Evolutionary conservation across 2,329 filamentous ascomycete species (phyloP), one percentile per base, ranked within the genome.

Genomic region (Trichophyton schoenleinii): DNA sequence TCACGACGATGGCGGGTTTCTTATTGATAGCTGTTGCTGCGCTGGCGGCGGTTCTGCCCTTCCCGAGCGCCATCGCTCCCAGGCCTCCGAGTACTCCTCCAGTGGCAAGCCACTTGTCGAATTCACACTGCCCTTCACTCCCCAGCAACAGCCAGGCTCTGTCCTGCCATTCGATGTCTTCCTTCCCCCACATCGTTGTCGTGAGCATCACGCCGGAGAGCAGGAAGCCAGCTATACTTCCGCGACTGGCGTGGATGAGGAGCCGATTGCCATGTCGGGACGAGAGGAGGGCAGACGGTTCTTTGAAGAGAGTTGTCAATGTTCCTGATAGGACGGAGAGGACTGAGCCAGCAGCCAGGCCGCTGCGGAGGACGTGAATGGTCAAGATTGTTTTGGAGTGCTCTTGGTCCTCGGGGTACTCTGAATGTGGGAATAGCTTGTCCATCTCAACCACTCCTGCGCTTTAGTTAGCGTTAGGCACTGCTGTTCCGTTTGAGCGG

Each of bases 131-230:
- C 3, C 44, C 42, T 22, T 55, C 58, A 38, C 55, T 63, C 36
- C 57, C 62, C 28, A 63, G 25, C 42, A 63, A 46, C 28, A 53
- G 25, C 61, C 61, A 63, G 4, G 61, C 41, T 15, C 61, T 59
- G 31, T 63, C 61, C 41, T 63, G 49, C 61, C 61, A 63, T 42
- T 62, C 61, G 15, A 62, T 62, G 3, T 62, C 58, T 34, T 62
- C 61, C 4, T 59, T 59, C 25, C 58, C 58, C 11, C 58, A 57
- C 61, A 63, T 63, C 9, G 22, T 60, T 6, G 48, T 31, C 2
- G 59, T 46, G 5, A 59, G 42, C 58, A 60, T 60, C 7, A 41
- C 61, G 7, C 57, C 55, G 1, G 58, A 57, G 53, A 49, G 28
- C 13, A 60, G n/a, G 41, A 63, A 42, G 6, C 61, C 61, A 15